phyloP scores from a whole-genome alignment of 164 flowering plant species.

The Nymphaea colorata region DNA sequence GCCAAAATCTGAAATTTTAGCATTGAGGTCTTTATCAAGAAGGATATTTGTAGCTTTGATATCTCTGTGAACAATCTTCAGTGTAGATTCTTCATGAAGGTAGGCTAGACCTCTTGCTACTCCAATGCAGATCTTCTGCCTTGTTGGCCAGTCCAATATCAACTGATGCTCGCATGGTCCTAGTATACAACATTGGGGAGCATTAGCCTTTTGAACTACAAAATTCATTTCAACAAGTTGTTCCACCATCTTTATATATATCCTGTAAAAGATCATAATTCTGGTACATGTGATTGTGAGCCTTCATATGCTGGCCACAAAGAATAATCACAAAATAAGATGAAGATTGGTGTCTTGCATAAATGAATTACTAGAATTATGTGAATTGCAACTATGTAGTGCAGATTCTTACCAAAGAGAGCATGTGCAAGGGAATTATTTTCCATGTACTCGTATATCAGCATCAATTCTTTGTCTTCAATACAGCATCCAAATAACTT shows the following conservation, averaged over 20 bases:
- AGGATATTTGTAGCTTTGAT: constrained; percentile 3
- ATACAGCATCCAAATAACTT: constrained; percentile 65
- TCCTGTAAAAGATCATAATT: no score
- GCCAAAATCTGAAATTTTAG: constrained; percentile 5
- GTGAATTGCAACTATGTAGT: no score
- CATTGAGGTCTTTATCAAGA: constrained; percentile 2
- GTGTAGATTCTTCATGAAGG: constrained; percentile 4
- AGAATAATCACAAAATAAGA: no score
- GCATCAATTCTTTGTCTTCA: constrained; percentile 57
- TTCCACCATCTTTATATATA: no score
- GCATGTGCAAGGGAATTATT: constrained; percentile 66
- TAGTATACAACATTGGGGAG: neutral
- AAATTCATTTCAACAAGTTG: no score
- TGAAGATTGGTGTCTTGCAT: no score
- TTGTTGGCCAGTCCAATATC: constrained; percentile 2
- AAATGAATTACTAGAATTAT: no score
- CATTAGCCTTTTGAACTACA: neutral
- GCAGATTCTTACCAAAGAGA: constrained; percentile 33
- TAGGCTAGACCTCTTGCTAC: constrained; percentile 1
- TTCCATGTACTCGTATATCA: constrained; percentile 67
- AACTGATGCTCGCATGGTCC: neutral
- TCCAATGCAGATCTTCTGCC: constrained; percentile 1
- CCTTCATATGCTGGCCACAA: no score
- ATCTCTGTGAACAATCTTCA: constrained; percentile 6
- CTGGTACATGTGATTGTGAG: no score